Conservation (phyloP, 768 basidiomycete genomes). For the Amanita subjunquillea region DNA sequence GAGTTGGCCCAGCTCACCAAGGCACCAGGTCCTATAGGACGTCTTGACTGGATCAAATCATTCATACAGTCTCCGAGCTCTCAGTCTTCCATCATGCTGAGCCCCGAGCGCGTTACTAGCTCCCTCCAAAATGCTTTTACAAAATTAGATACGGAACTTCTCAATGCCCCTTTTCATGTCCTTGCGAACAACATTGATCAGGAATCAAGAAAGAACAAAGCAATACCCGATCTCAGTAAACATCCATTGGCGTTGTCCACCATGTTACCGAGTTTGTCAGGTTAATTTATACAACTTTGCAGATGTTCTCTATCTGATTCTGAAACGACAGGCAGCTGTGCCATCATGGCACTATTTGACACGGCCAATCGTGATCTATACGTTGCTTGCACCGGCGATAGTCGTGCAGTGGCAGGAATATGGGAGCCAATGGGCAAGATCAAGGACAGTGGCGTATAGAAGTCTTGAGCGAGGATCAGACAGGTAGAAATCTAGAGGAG, state of each 20-base stretch:
- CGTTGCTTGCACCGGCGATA: constrained; percentile 88
- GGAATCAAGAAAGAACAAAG: constrained; percentile 37
- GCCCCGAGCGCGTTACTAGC: constrained; percentile 44
- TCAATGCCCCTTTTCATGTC: constrained; percentile 66
- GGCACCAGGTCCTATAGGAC: constrained; percentile 18
- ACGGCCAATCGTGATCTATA: constrained; percentile 75
- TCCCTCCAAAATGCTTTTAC: constrained; percentile 74
- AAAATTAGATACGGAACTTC: constrained; percentile 77
- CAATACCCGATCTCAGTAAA: constrained; percentile 54
- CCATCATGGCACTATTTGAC: constrained; percentile 82
- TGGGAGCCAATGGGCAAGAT: constrained; percentile 61
- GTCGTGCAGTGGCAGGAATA: constrained; percentile 89
- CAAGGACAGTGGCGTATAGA: constrained; percentile 83
- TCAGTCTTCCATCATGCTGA: constrained; percentile 18
- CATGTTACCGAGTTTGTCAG: constrained; percentile 80
- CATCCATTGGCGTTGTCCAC: constrained; percentile 61
- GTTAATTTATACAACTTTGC: constrained; percentile 22
- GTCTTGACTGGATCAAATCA: constrained; percentile 28
- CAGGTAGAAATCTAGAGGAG: constrained; percentile 84
- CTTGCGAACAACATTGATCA: constrained; percentile 49
- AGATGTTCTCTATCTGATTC: constrained; percentile 9
- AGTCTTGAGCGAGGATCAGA: constrained; percentile 94
- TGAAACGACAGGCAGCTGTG: constrained; percentile 64
- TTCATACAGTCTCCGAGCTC: constrained; percentile 24
- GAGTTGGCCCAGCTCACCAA: constrained; percentile 53